Evolutionary conservation across 768 basidiomycete species (phyloP), one percentile per base, ranked within the genome.

Genomic region (Boletus subcaerulescens): DNA sequence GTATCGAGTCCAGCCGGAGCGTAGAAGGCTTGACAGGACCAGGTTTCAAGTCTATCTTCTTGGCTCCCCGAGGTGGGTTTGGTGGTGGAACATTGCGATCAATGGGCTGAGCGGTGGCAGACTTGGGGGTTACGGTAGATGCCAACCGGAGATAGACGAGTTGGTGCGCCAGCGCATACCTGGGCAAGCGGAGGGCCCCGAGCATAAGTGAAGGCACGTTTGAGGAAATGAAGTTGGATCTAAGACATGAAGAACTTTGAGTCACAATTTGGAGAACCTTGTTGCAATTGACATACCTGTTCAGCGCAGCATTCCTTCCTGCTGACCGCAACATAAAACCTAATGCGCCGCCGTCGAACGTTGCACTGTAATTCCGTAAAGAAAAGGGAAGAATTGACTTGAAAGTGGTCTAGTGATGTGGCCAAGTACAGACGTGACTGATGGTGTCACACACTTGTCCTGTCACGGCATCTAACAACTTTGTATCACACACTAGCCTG

Each of bases 11-110:
- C 18, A n/a, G 18, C 18, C 58, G 63, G 24, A 70, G 58, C 13
- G 71, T 52, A 43, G 70, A 63, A 0, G 72, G 73, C 55, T 82
- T 84, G 46, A 86, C 71, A 26, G 87, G 88, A 2, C 74, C 82
- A 1, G 88, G 88, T 22, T 82, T 80, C 15, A 88, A 73, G 55
- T 86, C 83, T 47, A 87, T 71, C 67, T 83, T 80, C 43, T 65
- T 69, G 56, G 74, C 78, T 53, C 74, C 78, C 7, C 67, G 63
- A 50, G 67, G 50, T 56, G 53, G 53, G 55, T 49, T 59, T 39
- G 72, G 50, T 48, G 71, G 63, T 40, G 65, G 61, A 50, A 45
- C 62, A 59, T 55, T 60, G 74, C 53, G 50, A 41, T 63, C 63
- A 40, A 48, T 56, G 51, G 48, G 14, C 59, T 45, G 50, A 20